These are phyloP conservation scores for Danielozyma ontarioensis DNA, from an alignment of 805 yeast species.

Conservation along the genomic window DNA sequence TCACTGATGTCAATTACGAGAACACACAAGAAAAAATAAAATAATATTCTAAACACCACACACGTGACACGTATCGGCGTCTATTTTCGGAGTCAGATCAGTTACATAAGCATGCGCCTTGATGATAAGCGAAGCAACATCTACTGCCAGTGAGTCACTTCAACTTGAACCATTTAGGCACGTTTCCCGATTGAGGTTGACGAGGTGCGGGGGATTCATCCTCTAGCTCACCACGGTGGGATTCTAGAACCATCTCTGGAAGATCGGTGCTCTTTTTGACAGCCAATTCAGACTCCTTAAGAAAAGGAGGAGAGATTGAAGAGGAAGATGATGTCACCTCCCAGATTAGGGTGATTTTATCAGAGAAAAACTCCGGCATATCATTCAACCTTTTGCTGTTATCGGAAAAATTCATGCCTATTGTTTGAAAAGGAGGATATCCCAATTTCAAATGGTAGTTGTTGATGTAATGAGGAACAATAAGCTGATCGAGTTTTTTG, in stretches of 20 bases:
- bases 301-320: constrained; percentile 13
- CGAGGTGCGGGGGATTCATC: constrained; percentile 11
- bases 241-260: constrained; percentile 33
- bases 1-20: too few species aligned
- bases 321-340: constrained; percentile 13
- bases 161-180: constrained; percentile 24
- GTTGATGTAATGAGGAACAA: constrained; percentile 23
- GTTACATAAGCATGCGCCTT: too few species aligned
- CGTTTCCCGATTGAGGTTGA: constrained; percentile 2
- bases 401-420: constrained; percentile 20
- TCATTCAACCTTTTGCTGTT: constrained; percentile 23
- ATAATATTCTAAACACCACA: too few species aligned
- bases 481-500: constrained; percentile 29
- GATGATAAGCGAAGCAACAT: too few species aligned
- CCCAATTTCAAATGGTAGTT: constrained; percentile 28
- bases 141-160: too few species aligned
- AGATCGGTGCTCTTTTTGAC: constrained; percentile 22
- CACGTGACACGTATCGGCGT: too few species aligned
- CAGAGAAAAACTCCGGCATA: constrained; percentile 25
- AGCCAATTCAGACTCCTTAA: constrained; percentile 11
- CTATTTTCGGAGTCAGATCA: too few species aligned
- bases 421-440: constrained; percentile 32
- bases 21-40: too few species aligned
- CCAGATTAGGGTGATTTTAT: constrained; percentile 32
- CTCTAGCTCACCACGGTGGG: constrained; percentile 26